Percentiles rank a stretch among this genome's conserved stretches.
phyloP scores from a whole-genome alignment of 2,329 filamentous ascomycete species.

The Zelopaecilomyces penicillatus region DNA sequence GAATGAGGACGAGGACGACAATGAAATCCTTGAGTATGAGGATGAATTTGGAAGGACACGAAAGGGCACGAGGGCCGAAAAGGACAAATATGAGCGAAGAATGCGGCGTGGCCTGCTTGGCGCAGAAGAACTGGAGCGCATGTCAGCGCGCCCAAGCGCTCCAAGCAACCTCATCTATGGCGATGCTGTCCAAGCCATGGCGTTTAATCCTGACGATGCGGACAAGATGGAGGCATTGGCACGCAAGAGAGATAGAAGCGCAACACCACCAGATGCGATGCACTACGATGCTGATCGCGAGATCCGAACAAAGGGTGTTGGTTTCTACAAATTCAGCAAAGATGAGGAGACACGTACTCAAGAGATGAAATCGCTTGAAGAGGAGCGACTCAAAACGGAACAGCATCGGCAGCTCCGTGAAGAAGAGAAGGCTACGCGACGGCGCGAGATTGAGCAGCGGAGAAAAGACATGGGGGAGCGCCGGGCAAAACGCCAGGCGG shows the following conservation, averaged over 20 bases:
- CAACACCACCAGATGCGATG: slow-evolving; percentile 68
- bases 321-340: slow-evolving; percentile 82
- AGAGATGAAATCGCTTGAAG: slow-evolving; percentile 70
- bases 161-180: slow-evolving; percentile 73
- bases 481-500: slow-evolving; percentile 59
- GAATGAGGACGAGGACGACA: slow-evolving; percentile 34
- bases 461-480: slow-evolving; percentile 53
- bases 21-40: slow-evolving; percentile 72
- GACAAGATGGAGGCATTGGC: slow-evolving; percentile 73
- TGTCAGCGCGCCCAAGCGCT: slow-evolving; percentile 57
- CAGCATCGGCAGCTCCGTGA: slow-evolving; percentile 46
- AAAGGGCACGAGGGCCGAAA: slow-evolving; percentile 61
- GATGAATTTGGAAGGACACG: slow-evolving; percentile 89
- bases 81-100: slow-evolving; percentile 52
- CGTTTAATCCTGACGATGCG: slow-evolving; percentile 69
- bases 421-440: slow-evolving; percentile 49
- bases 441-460: slow-evolving; percentile 55
- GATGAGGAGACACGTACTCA: slow-evolving; percentile 55
- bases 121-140: slow-evolving; percentile 55
- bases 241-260: slow-evolving; percentile 65
- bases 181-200: slow-evolving; percentile 72
- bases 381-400: slow-evolving; percentile 62
- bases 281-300: slow-evolving; percentile 85
- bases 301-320: slow-evolving; percentile 78
- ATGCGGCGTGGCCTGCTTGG: slow-evolving; percentile 41